Base-by-base conservation (phyloP, 192 early-diverging fungal genomes). In the Dissophora globulifera region DNA sequence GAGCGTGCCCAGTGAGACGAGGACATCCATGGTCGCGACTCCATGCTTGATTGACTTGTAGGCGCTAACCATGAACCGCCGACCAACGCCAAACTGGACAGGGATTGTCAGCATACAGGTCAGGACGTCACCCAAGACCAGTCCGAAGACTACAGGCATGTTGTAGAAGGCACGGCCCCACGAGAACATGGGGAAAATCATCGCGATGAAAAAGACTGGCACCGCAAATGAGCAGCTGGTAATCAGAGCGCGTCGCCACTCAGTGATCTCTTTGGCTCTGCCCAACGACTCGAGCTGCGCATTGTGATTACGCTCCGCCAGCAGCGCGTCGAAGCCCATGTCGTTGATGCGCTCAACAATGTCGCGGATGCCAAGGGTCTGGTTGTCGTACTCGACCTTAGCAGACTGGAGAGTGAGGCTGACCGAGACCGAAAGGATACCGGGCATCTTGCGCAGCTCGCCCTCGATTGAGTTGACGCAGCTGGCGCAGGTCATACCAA, bases 11-110 rank as follows among this genome's bases (percentile, higher is more conserved):
- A 97, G 81, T 1, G 88, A 83, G 23, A 99, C 87, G 23, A 99
- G 80, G 33, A 97, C 93, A 67, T 99, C 97, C 97, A 99, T 99
- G 55, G 93, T 99, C 61, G 96, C 94, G 38, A 87, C 88, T 19
- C 86, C 87, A 54, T 97, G 95, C 41, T 79, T 72, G 23, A 97
- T 61, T 0, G 95, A 88, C 67, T 92, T 91, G 74, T 86, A 94
- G 0, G 95, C 89, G 25, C 90, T 83, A 19, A 40, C 45, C 59
- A 95, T 93, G 82, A 99, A 99, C 26, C 87, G 80, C 22, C 78
- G 61, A 0, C 95, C 97, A 12, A 98, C 78, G 10, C 88, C 87
- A 83, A 99, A 98, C 84, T 98, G 96, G 16, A 97, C 91, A 29
- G 96, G 95, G n/a, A 92, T 89, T 3, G 96, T 93, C 27, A 99